Evolutionary conservation across 257 asterid species (phyloP), one percentile per base, ranked within the genome.

Genomic region (Dorcoceras hygrometricum): DNA sequence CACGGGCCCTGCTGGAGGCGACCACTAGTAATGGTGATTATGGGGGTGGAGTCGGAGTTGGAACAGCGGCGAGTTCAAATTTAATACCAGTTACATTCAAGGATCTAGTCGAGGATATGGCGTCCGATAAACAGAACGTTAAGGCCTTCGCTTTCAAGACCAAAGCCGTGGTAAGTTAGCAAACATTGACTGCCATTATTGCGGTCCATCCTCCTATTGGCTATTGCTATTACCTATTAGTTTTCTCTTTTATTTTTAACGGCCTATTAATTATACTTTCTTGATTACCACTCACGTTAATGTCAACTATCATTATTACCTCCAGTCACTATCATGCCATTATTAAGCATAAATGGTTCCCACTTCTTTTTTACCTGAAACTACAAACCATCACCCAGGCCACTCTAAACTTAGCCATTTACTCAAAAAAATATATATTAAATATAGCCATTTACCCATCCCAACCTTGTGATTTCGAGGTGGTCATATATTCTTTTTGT

Each of bases 31-130:
- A 77, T 68, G 77, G 78, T 60, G 80, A 65, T 64, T 73, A 43
- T 58, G 60, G 75, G 12, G 57, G 62, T 66, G 68, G 63, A 63
- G 48, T 60, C 36, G 88, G 81, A 69, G 26, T 60, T 69, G 69
- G 66, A 39, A 72, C 61, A 62, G 63, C 39, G 46, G 86, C 72
- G 51, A 78, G 58, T 71, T 66, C 80, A 66, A 78, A 68, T 51
- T 70, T 71, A 66, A 72, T 74, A 9, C 86, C 83, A 39, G 67
- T 75, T 69, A 76, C 95, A 71, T 90, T 86, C 78, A 75, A 73
- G 81, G 94, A 91, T 73, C 94, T 91, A 72, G 91, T 91, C 50
- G 79, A 76, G 79, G 95, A 89, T 53, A 80, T 83, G 85, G 68
- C 85, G 36, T 76, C 84, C 69, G 89, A 82, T 70, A 76, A 79